Conservation (phyloP, 192 early-diverging fungal species). For the Podila horticola region DNA sequence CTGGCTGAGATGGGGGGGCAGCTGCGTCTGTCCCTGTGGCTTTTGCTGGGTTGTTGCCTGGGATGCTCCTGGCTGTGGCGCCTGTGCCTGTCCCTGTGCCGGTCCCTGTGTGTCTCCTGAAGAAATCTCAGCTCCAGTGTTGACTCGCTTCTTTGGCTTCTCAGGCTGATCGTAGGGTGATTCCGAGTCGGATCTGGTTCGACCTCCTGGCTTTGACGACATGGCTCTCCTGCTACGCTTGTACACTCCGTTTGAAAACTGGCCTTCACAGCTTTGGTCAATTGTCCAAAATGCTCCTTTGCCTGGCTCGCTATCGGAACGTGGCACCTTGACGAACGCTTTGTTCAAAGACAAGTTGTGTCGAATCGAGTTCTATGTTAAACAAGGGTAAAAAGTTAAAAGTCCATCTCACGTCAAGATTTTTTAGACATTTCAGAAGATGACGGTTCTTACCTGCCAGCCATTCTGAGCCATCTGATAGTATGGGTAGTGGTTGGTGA, state of each 20-base stretch:
- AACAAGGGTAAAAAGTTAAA: neutral
- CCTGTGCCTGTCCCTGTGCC: neutral
- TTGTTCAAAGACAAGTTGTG: slow-evolving; percentile 98
- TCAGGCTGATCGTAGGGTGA: slow-evolving; percentile 32
- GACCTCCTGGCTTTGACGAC: slow-evolving; percentile 28
- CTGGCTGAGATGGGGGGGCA: slow-evolving; percentile 33
- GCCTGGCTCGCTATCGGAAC: slow-evolving; percentile 86
- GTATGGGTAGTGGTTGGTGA: slow-evolving; percentile 85
- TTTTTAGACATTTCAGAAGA: neutral
- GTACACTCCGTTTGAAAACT: slow-evolving; percentile 79
- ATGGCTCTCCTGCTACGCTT: slow-evolving; percentile 67
- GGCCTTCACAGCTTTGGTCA: slow-evolving; percentile 71
- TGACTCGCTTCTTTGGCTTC: slow-evolving; percentile 35
- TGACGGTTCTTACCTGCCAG: slow-evolving; percentile 81
- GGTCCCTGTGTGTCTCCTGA: neutral
- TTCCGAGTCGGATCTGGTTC: slow-evolving; percentile 26
- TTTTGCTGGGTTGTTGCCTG: neutral
- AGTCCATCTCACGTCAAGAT: neutral
- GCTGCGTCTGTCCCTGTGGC: neutral
- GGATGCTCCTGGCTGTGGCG: neutral
- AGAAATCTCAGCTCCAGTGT: slow-evolving; percentile 24
- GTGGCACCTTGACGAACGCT: slow-evolving; percentile 89
- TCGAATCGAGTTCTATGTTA: slow-evolving; percentile 88
- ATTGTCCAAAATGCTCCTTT: slow-evolving; percentile 98
- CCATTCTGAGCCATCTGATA: slow-evolving; percentile 86